A percentile compares a stretch with the other conserved stretches of the same genome.
These are phyloP conservation scores for Plectosphaerella plurivora DNA, from an alignment of 2,329 filamentous ascomycete species.

Conservation along the genomic window DNA sequence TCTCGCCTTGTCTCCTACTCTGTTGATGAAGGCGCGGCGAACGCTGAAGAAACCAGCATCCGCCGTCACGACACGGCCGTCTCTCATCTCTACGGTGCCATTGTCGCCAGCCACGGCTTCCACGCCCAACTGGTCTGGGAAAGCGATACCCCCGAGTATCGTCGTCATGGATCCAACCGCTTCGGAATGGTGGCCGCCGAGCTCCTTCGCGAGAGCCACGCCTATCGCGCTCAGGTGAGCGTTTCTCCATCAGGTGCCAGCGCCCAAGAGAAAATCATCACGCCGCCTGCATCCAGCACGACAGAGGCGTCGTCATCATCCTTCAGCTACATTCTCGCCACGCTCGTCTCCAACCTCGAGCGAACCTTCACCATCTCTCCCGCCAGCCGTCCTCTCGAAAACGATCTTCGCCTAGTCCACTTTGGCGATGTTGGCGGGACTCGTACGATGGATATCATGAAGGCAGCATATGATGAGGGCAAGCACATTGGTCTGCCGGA, in stretches of 20 bases:
- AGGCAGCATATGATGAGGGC: slow-evolving; percentile 53
- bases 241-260: slow-evolving; percentile 14
- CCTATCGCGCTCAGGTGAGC: slow-evolving; percentile 40
- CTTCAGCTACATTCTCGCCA: slow-evolving; percentile 74
- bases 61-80: slow-evolving; percentile 26
- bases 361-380: slow-evolving; percentile 80
- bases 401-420: slow-evolving; percentile 65
- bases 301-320: slow-evolving; percentile 21
- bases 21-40: slow-evolving; percentile 5
- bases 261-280: not conserved
- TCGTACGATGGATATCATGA: slow-evolving; percentile 75
- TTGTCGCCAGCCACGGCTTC: slow-evolving; percentile 86
- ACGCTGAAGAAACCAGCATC: slow-evolving; percentile 5
- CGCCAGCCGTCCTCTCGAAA: slow-evolving; percentile 63
- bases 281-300: not conserved
- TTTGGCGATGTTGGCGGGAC: slow-evolving; percentile 65
- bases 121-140: slow-evolving; percentile 87
- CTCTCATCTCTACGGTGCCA: slow-evolving; percentile 61
- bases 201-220: slow-evolving; percentile 55
- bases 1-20: slow-evolving; percentile 41
- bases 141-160: slow-evolving; percentile 79
- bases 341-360: slow-evolving; percentile 77
- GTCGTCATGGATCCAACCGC: slow-evolving; percentile 69
- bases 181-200: slow-evolving; percentile 83
- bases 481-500: slow-evolving; percentile 50